Conservation (phyloP, 495 filamentous ascomycete species). For the Letharia columbiana region DNA sequence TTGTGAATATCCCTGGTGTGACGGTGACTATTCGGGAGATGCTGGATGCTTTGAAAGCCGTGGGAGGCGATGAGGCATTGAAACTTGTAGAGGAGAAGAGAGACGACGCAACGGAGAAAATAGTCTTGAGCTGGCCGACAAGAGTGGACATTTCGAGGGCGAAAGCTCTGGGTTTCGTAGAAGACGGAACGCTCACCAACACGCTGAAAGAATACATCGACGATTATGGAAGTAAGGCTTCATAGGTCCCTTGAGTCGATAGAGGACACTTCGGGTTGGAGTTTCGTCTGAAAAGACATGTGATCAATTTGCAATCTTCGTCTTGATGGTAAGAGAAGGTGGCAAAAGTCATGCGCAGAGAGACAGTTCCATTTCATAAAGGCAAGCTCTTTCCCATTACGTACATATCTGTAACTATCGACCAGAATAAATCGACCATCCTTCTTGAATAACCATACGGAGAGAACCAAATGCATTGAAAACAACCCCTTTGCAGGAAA, state of each 20-base stretch:
- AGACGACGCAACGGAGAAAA: conserved; percentile 56
- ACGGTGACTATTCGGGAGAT: conserved; percentile 65
- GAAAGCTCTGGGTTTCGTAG: conserved; percentile 49
- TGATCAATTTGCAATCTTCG: background rate
- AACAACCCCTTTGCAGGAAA: no score
- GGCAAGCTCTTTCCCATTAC: no score
- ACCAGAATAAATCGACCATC: no score
- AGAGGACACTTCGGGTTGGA: background rate
- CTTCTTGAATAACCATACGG: no score
- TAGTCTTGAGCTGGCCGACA: conserved; percentile 67
- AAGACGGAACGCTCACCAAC: conserved; percentile 49
- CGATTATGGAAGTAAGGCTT: conserved; percentile 19
- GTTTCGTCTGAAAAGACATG: background rate
- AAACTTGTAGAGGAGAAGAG: conserved; percentile 55
- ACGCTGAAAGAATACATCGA: conserved; percentile 47
- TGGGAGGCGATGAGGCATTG: conserved; percentile 61
- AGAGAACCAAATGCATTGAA: no score
- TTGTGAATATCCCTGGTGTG: conserved; percentile 67
- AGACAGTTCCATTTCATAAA: no score
- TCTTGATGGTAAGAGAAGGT: background rate
- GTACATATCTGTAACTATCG: no score
- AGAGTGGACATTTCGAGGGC: conserved; percentile 54
- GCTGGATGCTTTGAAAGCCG: conserved; percentile 60
- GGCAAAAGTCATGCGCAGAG: no score
- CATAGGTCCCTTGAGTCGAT: background rate